These are phyloP conservation scores for Diaporthe humulicola DNA, from an alignment of 2,329 filamentous ascomycete species.

Conservation along the genomic window DNA sequence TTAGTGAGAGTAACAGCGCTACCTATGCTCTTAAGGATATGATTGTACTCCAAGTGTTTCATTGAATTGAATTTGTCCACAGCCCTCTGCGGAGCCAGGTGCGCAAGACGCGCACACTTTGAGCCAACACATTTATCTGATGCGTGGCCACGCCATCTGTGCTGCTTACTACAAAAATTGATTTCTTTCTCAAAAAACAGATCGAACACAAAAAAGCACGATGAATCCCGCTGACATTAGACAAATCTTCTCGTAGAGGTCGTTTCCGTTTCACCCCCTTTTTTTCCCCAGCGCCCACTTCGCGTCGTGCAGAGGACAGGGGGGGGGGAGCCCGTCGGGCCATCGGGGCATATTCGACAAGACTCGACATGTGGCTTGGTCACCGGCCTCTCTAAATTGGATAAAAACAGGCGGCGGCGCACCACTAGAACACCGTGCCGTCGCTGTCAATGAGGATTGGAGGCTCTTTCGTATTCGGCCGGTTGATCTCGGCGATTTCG, in stretches of 20 bases:
- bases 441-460: slow-evolving; percentile 97
- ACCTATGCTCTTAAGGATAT: too few species aligned
- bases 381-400: neutral
- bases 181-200: neutral
- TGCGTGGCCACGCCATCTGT: slow-evolving; percentile 23
- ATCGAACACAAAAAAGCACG: neutral
- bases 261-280: slow-evolving; percentile 19
- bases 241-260: slow-evolving; percentile 29
- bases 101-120: neutral
- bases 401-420: slow-evolving; percentile 34
- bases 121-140: neutral
- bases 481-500: slow-evolving; percentile 94
- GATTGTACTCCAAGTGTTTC: neutral
- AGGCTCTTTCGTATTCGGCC: slow-evolving; percentile 95
- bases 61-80: slow-evolving; percentile 24
- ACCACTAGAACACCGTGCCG: slow-evolving; percentile 87
- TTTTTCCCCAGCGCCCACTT: neutral
- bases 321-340: too few species aligned
- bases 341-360: neutral
- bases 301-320: neutral
- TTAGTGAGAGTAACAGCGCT: too few species aligned
- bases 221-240: slow-evolving; percentile 27
- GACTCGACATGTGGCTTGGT: slow-evolving; percentile 15
- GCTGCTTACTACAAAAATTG: slow-evolving; percentile 21
- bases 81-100: neutral